These are phyloP conservation scores for Evernia prunastri DNA, from an alignment of 495 filamentous ascomycete species.

Conservation along the genomic window DNA sequence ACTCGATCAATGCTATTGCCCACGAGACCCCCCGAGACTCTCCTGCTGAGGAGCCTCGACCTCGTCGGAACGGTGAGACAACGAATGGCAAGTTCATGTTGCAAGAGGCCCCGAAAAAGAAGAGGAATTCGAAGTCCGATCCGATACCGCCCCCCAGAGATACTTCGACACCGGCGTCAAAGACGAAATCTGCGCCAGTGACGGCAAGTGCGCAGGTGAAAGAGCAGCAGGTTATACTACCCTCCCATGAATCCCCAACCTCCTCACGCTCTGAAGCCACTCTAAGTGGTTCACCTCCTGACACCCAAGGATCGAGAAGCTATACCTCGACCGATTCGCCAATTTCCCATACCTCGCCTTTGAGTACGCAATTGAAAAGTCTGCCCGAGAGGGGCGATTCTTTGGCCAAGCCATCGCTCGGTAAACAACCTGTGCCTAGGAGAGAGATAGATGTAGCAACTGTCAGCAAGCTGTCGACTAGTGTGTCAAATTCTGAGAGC, in stretches of 20 bases:
- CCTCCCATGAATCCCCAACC: conserved; percentile 25
- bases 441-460: conserved; percentile 18
- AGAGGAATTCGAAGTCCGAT: conserved; percentile 59
- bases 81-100: conserved; percentile 59
- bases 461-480: conserved; percentile 20
- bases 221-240: conserved; percentile 31
- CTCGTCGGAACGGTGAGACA: conserved; percentile 24
- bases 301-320: conserved; percentile 37
- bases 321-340: conserved; percentile 37
- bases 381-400: conserved; percentile 55
- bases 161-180: conserved; percentile 35
- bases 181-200: conserved; percentile 24
- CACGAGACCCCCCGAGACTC: conserved; percentile 14
- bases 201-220: conserved; percentile 29
- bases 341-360: conserved; percentile 22
- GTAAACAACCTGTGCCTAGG: conserved; percentile 13
- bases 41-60: conserved; percentile 9
- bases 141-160: conserved; percentile 28
- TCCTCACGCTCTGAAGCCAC: conserved; percentile 23
- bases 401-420: conserved; percentile 32
- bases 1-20: conserved; percentile 23
- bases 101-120: conserved; percentile 66
- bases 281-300: conserved; percentile 31
- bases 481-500: conserved; percentile 8
- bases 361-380: conserved; percentile 29